Percentiles rank a stretch among this genome's conserved stretches.
Conservation (phyloP, 352 stramenopile genomes). For the Plasmopara halstedii region DNA sequence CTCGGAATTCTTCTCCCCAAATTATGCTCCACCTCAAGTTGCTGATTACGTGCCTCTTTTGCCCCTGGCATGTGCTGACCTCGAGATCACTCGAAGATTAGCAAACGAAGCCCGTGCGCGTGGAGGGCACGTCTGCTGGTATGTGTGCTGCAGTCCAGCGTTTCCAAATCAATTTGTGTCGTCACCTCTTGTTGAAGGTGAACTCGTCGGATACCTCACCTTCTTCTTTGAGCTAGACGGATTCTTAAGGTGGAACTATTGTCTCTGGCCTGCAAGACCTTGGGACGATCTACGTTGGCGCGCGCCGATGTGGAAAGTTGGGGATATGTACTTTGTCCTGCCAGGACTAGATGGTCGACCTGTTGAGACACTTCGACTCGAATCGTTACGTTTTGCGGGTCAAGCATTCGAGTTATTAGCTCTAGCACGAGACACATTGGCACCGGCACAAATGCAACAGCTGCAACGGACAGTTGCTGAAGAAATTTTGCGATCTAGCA, state of each 20-base stretch:
- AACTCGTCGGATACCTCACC: constrained; percentile 69
- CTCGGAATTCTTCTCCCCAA: constrained; percentile 50
- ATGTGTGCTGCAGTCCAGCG: constrained; percentile 62
- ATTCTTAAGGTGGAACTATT: constrained; percentile 81
- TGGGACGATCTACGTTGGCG: constrained; percentile 64
- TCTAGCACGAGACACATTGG: constrained; percentile 34
- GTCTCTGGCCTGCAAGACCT: constrained; percentile 49
- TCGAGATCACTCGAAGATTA: constrained; percentile 47
- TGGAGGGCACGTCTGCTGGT: constrained; percentile 63
- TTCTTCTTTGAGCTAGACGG: constrained; percentile 73
- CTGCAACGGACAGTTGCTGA: constrained; percentile 44
- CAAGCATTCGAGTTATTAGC: constrained; percentile 59
- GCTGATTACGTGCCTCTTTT: constrained; percentile 67
- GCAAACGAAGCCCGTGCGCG: constrained; percentile 44
- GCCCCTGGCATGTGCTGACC: constrained; percentile 55
- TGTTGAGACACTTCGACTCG: constrained; percentile 63
- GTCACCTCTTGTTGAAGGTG: constrained; percentile 58
- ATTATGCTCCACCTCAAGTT: constrained; percentile 51
- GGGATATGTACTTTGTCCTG: constrained; percentile 82
- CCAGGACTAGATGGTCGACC: constrained; percentile 50
- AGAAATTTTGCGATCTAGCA: constrained; percentile 50
- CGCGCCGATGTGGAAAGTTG: constrained; percentile 56
- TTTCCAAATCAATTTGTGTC: constrained; percentile 80
- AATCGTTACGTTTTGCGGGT: constrained; percentile 56
- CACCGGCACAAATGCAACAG: constrained; percentile 36